Evolutionary conservation across 345 rosid species (phyloP).

Genomic region (Stellera chamaejasme): DNA sequence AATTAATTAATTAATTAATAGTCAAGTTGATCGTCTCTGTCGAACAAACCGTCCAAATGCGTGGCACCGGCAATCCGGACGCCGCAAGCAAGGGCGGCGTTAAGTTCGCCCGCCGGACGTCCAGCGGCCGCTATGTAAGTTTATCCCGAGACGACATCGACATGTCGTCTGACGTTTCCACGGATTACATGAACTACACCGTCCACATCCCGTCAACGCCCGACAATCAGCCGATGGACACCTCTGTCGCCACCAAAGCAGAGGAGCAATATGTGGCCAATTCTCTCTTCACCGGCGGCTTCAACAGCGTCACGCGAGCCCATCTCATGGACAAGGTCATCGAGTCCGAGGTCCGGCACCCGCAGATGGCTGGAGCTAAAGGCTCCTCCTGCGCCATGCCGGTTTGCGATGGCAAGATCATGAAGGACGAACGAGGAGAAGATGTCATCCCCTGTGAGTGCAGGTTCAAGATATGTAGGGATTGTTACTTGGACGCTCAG

Average conservation of each 20-base stretch:
- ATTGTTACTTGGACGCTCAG: constrained; percentile 84
- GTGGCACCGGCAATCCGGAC: constrained; percentile 26
- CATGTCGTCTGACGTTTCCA: constrained; percentile 67
- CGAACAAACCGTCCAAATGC: constrained; percentile 51
- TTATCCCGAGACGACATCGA: constrained; percentile 80
- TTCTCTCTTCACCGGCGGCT: constrained; percentile 89
- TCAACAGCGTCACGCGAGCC: constrained; percentile 88
- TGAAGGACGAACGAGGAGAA: constrained; percentile 84
- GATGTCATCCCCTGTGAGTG: constrained; percentile 88
- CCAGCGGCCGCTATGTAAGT: constrained; percentile 93
- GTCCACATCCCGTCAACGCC: constrained; percentile 96
- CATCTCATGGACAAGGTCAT: constrained; percentile 98
- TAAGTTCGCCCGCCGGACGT: constrained; percentile 81
- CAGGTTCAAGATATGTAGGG: constrained; percentile 94
- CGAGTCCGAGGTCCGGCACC: constrained; percentile 87
- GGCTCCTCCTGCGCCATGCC: constrained; percentile 81
- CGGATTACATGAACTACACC: constrained; percentile 81
- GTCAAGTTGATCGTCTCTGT: constrained; percentile 25
- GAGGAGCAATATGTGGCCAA: constrained; percentile 92
- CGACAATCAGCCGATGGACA: constrained; percentile 82
- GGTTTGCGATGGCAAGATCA: constrained; percentile 88
- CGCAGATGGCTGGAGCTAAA: constrained; percentile 91
- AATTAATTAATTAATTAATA: constrained; percentile 24
- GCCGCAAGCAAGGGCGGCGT: constrained; percentile 32
- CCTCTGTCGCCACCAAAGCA: constrained; percentile 41